Evolutionary conservation across 805 yeast genomes (phyloP).

Genomic region (Isabelozyma gotoi): DNA sequence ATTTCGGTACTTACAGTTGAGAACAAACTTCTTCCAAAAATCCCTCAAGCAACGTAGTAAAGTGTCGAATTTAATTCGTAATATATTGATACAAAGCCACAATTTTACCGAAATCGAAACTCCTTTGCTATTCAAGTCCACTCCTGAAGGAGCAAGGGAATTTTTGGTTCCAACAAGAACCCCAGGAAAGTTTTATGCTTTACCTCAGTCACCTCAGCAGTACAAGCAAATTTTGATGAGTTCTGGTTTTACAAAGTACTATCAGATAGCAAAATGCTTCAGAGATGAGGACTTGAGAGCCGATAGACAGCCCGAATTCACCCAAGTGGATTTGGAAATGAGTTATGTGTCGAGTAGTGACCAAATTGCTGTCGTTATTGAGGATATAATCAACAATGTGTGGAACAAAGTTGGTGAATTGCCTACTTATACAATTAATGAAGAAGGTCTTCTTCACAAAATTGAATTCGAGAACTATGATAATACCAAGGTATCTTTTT

Average conservation of each 20-base stretch:
- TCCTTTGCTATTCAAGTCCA: conserved; percentile 87
- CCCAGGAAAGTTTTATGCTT: conserved; percentile 66
- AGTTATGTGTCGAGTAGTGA: conserved; percentile 70
- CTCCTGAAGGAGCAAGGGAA: conserved; percentile 98
- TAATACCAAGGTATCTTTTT: conserved; percentile 17
- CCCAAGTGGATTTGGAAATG: conserved; percentile 96
- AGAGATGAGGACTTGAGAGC: conserved; percentile 94
- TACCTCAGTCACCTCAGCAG: conserved; percentile 98
- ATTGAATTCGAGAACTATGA: conserved; percentile 9
- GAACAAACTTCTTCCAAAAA: conserved; percentile 57
- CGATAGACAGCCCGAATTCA: conserved; percentile 97
- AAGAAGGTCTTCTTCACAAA: conserved; percentile 28
- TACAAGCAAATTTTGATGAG: conserved; percentile 95
- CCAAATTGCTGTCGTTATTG: conserved; percentile 63
- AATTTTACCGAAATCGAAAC: conserved; percentile 85
- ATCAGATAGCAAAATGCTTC: conserved; percentile 90
- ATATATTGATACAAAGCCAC: conserved; percentile 33
- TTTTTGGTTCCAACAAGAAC: conserved; percentile 89
- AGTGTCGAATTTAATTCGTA: conserved; percentile 49
- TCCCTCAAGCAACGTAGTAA: conserved; percentile 57
- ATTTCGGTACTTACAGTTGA: conserved; percentile 75
- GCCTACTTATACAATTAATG: conserved; percentile 37
- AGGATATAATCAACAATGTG: conserved; percentile 49
- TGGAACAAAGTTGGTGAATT: conserved; percentile 52
- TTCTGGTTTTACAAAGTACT: conserved; percentile 82